These are phyloP conservation scores for Paecilomyces dactylethromorphus DNA, from an alignment of 2,329 filamentous ascomycete genomes.

Conservation along the genomic window DNA sequence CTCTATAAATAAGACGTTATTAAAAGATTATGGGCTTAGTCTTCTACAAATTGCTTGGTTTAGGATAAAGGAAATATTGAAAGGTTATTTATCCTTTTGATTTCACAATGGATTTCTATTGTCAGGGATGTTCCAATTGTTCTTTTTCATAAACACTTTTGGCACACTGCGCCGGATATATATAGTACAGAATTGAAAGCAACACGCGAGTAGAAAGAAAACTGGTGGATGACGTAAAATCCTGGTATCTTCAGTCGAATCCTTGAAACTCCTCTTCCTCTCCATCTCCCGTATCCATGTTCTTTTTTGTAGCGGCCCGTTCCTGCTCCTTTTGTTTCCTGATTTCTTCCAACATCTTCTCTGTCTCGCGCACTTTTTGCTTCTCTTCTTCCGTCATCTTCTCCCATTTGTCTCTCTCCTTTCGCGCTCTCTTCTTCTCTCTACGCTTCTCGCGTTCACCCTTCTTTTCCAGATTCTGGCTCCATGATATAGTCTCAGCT, in stretches of 20 bases:
- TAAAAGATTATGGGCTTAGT: neutral
- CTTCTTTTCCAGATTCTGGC: slow-evolving; percentile 61
- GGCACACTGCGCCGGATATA: neutral
- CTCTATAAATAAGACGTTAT: neutral
- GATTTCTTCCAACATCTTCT: slow-evolving; percentile 60
- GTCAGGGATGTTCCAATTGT: neutral
- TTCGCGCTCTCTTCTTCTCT: slow-evolving; percentile 58
- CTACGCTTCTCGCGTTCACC: slow-evolving; percentile 55
- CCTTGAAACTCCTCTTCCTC: slow-evolving; percentile 52
- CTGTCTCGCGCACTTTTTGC: slow-evolving; percentile 55
- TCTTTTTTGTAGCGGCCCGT: slow-evolving; percentile 11
- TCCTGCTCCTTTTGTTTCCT: slow-evolving; percentile 47
- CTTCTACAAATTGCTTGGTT: neutral
- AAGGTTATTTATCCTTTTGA: neutral
- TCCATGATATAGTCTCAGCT: slow-evolving; percentile 63
- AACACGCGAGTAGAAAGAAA: neutral
- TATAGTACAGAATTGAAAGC: neutral
- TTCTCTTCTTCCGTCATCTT: slow-evolving; percentile 67
- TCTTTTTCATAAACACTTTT: neutral
- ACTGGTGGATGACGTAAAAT: slow-evolving; percentile 1
- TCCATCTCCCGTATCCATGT: slow-evolving; percentile 11
- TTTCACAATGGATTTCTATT: neutral
- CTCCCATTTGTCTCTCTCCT: slow-evolving; percentile 56
- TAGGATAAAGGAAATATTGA: neutral
- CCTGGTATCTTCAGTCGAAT: slow-evolving; percentile 38